Base-by-base conservation (phyloP, 257 asterid genomes). In the Solanum chiquidenum region DNA sequence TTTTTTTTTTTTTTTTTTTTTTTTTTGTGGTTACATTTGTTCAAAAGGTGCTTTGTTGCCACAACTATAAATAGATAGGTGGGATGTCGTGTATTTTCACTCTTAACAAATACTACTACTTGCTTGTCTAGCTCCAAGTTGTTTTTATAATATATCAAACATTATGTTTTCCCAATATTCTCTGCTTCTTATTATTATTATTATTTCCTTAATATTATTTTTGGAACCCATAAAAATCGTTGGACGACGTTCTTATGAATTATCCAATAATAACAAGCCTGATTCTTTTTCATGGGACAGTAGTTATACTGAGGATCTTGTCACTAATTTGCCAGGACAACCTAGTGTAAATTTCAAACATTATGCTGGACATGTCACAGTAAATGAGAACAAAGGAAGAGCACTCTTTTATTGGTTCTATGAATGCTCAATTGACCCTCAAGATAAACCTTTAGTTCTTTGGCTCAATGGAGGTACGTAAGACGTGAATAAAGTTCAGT, bases 381-480 rank as follows among this genome's bases (percentile, higher is more conserved):
- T 96, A 1, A 91, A 94, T 82, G 92, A 95, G 86, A 88, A 87
- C 18, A 91, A 92, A 8, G 98, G 96, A 87, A 93, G 98, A 87
- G 92, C 96, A 62, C 96, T 96, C 33, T 96, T 96, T 87, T 96
- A 96, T 90, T 96, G 99, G 99, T 95, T 96, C 89, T 94, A 92
- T 52, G 98, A 96, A 92, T 95, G 96, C 88, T 83, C 90, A 21
- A 86, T 87, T 71, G 91, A 84, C 5, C 90, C 98, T 62, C 90
- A 88, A 35, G 86, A 93, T 73, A 96, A 95, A 90, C 98, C 99
- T 92, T 84, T 96, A 88, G 95, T 96, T 10, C 96, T 96, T 34
- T 96, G 99, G 99, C 94, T 96, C 35, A 96, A 95, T 86, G 98
- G 99, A 94, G 99, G 99, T 96, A 46, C 7, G 55, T 46, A 92